Conservation (phyloP, 345 rosid species). For the Mercurialis annua region DNA sequence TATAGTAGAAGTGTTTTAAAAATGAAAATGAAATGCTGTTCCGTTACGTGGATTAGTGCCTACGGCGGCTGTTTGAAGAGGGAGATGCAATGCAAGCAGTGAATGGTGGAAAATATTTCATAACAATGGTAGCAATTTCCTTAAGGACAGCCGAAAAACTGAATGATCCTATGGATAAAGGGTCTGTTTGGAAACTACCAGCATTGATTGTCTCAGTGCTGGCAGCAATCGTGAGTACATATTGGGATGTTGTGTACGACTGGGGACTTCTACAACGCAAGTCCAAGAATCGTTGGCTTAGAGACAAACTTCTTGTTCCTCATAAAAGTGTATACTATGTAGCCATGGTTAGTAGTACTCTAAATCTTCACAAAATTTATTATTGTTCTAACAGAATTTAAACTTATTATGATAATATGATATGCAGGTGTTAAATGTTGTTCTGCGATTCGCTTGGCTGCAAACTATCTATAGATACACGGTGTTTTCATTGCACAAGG, state of each 20-base stretch:
- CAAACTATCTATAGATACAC: constrained; percentile 46
- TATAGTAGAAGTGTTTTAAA: no score
- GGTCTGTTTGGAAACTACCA: constrained; percentile 32
- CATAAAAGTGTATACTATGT: constrained; percentile 41
- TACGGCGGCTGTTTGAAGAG: constrained; percentile 58
- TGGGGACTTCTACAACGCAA: constrained; percentile 64
- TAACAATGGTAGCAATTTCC: constrained; percentile 53
- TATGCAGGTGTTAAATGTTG: constrained; percentile 42
- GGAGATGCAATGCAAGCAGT: constrained; percentile 47
- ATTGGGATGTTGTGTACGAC: constrained; percentile 66
- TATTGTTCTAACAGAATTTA: not conserved
- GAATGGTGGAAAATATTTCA: constrained; percentile 57
- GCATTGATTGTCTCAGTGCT: constrained; percentile 45
- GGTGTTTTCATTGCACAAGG: constrained; percentile 28
- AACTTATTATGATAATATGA: not conserved
- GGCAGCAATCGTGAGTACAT: constrained; percentile 48
- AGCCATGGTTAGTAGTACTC: constrained; percentile 54
- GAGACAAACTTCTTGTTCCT: constrained; percentile 65
- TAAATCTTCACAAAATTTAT: no score
- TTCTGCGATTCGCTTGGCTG: constrained; percentile 68
- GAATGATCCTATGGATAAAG: no score
- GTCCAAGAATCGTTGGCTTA: constrained; percentile 53
- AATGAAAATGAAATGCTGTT: no score
- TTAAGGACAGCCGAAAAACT: constrained; percentile 51
- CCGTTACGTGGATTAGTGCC: constrained; percentile 59